Evolutionary conservation across 2,329 filamentous ascomycete genomes (phyloP), one percentile per base, ranked within the genome.

Genomic region (Epichloe typhina): DNA sequence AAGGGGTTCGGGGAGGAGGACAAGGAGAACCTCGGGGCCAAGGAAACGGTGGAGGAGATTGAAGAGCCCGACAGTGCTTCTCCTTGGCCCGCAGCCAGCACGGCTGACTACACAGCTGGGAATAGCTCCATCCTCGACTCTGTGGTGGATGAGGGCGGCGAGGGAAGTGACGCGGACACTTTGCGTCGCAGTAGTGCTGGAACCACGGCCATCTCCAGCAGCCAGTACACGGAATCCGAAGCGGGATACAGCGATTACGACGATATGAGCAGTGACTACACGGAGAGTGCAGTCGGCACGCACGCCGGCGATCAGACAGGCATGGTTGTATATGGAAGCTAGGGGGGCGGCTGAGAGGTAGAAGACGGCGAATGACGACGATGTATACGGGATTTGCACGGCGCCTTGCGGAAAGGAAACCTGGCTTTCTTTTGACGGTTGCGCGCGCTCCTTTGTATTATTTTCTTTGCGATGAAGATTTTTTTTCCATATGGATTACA

Each of bases 21-120:
- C 52, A 83, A 84, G 64, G 82, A 84, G 61, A 84, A 85, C 56
- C 69, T 82, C 38, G 67, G 69, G 5, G 69, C 84, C 39, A 72
- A 73, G n/a, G 82, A 86, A 61, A 77, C 75, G 46, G 76, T 82
- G 41, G 82, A 86, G 53, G 80, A 83, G 56, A 63, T 64, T 3
- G 65, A 67, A 15, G 64, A 69, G 45, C 57, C 55, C 11, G 63
- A 62, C 7, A 55, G 54, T n/a, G 60, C 58, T 4, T 44, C 55
- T 41, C 55, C 55, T 9, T 52, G 47, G 35, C 51, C 50, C 21
- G 47, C 45, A 15, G 17, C 49, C 15, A 52, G 50, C 43, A 50
- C 40, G 19, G 33, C 46, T 4, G 52, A 45, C 21, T 49, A 54
- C 4, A 48, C 17, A 4, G 50, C n/a, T 8, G 53, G 57, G 11